Evolutionary conservation across 805 yeast genomes (phyloP).

Genomic region (Nakazawaea peltata): DNA sequence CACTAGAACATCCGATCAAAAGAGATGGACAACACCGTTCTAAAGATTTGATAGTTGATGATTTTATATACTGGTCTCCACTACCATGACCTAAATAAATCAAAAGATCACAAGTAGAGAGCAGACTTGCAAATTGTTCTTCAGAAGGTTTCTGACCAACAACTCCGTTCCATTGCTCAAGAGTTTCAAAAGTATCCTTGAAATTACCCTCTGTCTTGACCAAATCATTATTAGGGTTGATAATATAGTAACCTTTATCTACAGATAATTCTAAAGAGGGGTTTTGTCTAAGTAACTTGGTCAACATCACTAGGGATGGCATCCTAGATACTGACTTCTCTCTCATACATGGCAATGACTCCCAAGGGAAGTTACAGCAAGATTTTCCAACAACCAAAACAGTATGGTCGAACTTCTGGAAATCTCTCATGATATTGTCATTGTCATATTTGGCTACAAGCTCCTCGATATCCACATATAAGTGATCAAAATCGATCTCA

Average conservation of each 20-base stretch:
- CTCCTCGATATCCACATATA: slow-evolving; percentile 44
- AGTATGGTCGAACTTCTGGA: slow-evolving; percentile 36
- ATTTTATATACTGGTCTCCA: slow-evolving; percentile 74
- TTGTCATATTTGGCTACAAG: slow-evolving; percentile 28
- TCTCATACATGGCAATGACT: slow-evolving; percentile 54
- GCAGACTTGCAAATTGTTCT: slow-evolving; percentile 32
- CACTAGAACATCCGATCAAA: slow-evolving; percentile 89
- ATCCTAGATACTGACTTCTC: slow-evolving; percentile 58
- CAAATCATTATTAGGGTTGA: slow-evolving; percentile 83
- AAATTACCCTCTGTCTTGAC: slow-evolving; percentile 55
- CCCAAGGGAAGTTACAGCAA: slow-evolving; percentile 86
- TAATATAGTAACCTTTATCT: slow-evolving; percentile 44
- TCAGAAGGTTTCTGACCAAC: slow-evolving; percentile 54
- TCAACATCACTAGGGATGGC: slow-evolving; percentile 52
- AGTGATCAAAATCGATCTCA: slow-evolving; percentile 50
- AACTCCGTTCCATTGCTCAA: slow-evolving; percentile 43
- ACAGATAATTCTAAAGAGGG: slow-evolving; percentile 10
- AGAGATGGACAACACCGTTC: slow-evolving; percentile 47
- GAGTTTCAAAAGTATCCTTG: slow-evolving; percentile 29
- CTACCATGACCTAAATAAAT: slow-evolving; percentile 94
- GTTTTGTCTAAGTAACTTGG: slow-evolving; percentile 23
- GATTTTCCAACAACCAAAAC: slow-evolving; percentile 62
- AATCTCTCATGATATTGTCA: slow-evolving; percentile 3
- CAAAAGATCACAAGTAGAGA: slow-evolving; percentile 41
- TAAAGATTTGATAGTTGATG: slow-evolving; percentile 41